Base-by-base conservation (phyloP, 202 grass and related monocot species). In the Musa balbisiana region DNA sequence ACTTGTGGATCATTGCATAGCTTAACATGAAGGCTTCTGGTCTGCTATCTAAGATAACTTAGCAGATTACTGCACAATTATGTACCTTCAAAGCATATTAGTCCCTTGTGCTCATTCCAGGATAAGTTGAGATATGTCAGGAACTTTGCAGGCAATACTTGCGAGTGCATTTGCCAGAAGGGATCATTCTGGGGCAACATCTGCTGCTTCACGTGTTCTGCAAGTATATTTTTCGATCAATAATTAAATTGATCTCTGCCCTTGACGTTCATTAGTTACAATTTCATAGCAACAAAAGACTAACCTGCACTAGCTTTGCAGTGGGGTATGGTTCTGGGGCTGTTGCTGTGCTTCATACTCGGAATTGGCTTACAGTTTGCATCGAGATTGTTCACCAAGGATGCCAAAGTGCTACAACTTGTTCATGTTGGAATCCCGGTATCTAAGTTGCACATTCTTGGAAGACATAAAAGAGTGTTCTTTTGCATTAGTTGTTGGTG, bases 81-180 rank as follows among this genome's bases (percentile, higher is more conserved):
- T 56, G 52, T 19, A 53, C 23, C 53, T 27, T 73, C 16, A 62
- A 21, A 62, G 58, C 14, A 6, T 62, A 9, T 8, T 9, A 62
- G 58, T 62, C 27, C 11, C 24, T 58, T 25, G 12, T 29, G 16
- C 27, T 14, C 21, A 27, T 58, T 55, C 1, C 11, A 50, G 13
- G 24, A 19, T 33, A 74, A 14, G 21, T 15, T 71, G 19, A 54
- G 52, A 27, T 74, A 16, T 25, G 9, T 27, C 53, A 49, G 66
- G 62, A 51, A 51, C 67, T 85, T 81, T 55, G 11, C 78, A 97
- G 87, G 93, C 93, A 63, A 92, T 97, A 85, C 82, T 97, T 84
- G 90, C 93, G 76, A 91, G 93, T 81, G 85, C 93, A 79, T 97
- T 97, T 90, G 90, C 90, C 76, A 82, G 78, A 79, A 87, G 78